Evolutionary conservation across 2,329 filamentous ascomycete species (phyloP).

Genomic region (Penicillium concentricum): DNA sequence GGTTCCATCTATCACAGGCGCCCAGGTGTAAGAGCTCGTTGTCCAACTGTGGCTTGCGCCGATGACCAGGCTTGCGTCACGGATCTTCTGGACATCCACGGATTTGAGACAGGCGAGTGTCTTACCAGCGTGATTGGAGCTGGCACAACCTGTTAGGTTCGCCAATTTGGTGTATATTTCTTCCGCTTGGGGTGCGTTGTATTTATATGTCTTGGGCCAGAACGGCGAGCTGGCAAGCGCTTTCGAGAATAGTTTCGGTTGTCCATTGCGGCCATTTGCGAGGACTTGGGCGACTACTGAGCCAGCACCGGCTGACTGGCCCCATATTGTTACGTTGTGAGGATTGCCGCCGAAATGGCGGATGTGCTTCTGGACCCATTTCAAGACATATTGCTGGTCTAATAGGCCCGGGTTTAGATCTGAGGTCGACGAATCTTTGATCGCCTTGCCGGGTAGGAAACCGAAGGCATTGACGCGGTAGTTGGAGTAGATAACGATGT

Average conservation of each 20-base stretch:
- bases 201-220: slow-evolving; percentile 59
- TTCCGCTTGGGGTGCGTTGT: slow-evolving; percentile 53
- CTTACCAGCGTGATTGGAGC: slow-evolving; percentile 22
- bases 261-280: slow-evolving; percentile 46
- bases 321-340: slow-evolving; percentile 53
- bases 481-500: slow-evolving; percentile 54
- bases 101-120: slow-evolving; percentile 57
- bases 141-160: slow-evolving; percentile 50
- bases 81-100: slow-evolving; percentile 53
- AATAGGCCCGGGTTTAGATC: slow-evolving; percentile 55
- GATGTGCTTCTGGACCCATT: slow-evolving; percentile 57
- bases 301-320: slow-evolving; percentile 57
- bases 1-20: slow-evolving; percentile 57
- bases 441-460: slow-evolving; percentile 52
- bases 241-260: slow-evolving; percentile 49
- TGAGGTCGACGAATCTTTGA: slow-evolving; percentile 44
- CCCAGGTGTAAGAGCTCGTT: slow-evolving; percentile 59
- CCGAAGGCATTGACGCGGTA: slow-evolving; percentile 60
- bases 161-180: slow-evolving; percentile 51
- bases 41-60: slow-evolving; percentile 53
- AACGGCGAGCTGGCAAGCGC: slow-evolving; percentile 56
- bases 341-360: slow-evolving; percentile 55
- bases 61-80: slow-evolving; percentile 53
- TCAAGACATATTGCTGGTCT: slow-evolving; percentile 53
- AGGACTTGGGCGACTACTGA: slow-evolving; percentile 42